These are phyloP conservation scores for Amanita pallidorosea DNA, from an alignment of 768 basidiomycete species.

Conservation along the genomic window DNA sequence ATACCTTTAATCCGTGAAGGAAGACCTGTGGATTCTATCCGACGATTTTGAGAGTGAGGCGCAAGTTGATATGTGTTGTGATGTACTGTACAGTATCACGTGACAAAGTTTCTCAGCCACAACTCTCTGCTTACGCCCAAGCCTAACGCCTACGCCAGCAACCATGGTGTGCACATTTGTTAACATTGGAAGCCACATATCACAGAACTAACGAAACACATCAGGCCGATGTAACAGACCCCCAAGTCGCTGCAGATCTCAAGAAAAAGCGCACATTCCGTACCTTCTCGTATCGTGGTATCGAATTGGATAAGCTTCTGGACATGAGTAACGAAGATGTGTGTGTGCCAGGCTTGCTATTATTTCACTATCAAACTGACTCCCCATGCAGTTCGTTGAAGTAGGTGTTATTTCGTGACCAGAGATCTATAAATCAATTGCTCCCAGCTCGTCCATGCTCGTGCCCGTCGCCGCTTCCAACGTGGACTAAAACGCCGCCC, in stretches of 20 bases:
- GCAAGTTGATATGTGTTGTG: slow-evolving; percentile 9
- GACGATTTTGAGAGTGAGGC: slow-evolving; percentile 29
- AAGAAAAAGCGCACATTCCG: slow-evolving; percentile 99
- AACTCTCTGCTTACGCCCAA: slow-evolving; percentile 19
- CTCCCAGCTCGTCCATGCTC: slow-evolving; percentile 87
- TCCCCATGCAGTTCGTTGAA: slow-evolving; percentile 55
- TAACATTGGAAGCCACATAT: slow-evolving; percentile 1
- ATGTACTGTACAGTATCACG: slow-evolving; percentile 55
- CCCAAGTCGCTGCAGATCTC: slow-evolving; percentile 87
- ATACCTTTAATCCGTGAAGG: slow-evolving; percentile 83
- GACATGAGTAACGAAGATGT: slow-evolving; percentile 87
- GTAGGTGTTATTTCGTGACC: slow-evolving; percentile 28
- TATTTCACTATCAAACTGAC: not conserved
- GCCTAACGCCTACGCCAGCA: slow-evolving; percentile 27
- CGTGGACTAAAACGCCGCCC: slow-evolving; percentile 98
- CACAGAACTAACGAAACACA: slow-evolving; percentile 4
- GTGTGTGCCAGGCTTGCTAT: slow-evolving; percentile 35
- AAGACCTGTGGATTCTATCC: slow-evolving; percentile 94
- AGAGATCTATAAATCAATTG: not conserved
- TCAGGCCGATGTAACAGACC: slow-evolving; percentile 89
- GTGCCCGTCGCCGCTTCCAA: slow-evolving; percentile 97
- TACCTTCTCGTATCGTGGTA: slow-evolving; percentile 96
- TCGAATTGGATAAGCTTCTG: slow-evolving; percentile 97
- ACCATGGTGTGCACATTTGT: slow-evolving; percentile 26
- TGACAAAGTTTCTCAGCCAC: slow-evolving; percentile 30